These are phyloP conservation scores for Acanthamoeba royreba DNA, from an alignment of 208 protist species.

Conservation along the genomic window DNA sequence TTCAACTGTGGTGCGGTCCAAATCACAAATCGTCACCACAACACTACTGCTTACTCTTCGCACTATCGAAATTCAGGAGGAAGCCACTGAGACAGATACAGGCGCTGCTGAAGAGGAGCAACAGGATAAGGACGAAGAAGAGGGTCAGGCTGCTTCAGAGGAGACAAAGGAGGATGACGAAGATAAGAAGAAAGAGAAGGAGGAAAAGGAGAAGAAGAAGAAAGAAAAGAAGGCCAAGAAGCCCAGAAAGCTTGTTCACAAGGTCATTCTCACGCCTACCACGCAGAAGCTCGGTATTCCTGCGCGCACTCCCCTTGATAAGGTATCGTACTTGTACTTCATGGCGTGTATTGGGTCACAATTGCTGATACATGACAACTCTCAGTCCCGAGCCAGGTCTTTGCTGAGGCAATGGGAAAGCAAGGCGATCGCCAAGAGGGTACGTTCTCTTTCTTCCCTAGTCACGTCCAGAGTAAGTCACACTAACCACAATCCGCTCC, in stretches of 20 bases:
- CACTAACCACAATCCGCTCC: not conserved
- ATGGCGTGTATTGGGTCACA: not conserved
- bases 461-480: not conserved
- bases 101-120: not conserved
- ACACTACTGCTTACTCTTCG: not conserved
- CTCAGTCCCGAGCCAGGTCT: not conserved
- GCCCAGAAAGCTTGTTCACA: not conserved
- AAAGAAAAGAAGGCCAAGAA: not conserved
- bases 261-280: not conserved
- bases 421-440: not conserved
- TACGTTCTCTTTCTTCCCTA: not conserved
- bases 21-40: not conserved
- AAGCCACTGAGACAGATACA: not conserved
- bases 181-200: not conserved
- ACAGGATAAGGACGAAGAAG: not conserved
- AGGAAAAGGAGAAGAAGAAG: not conserved
- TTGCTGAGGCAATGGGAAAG: not conserved
- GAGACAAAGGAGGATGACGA: not conserved
- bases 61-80: not conserved
- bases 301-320: not conserved
- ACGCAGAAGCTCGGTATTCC: not conserved
- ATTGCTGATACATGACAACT: not conserved
- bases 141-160: too few species aligned
- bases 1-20: too few species aligned
- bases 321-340: not conserved